Percentiles rank a stretch among this genome's conserved stretches.
phyloP scores from a whole-genome alignment of 305 asterid species.

The Ajuga reptans region DNA sequence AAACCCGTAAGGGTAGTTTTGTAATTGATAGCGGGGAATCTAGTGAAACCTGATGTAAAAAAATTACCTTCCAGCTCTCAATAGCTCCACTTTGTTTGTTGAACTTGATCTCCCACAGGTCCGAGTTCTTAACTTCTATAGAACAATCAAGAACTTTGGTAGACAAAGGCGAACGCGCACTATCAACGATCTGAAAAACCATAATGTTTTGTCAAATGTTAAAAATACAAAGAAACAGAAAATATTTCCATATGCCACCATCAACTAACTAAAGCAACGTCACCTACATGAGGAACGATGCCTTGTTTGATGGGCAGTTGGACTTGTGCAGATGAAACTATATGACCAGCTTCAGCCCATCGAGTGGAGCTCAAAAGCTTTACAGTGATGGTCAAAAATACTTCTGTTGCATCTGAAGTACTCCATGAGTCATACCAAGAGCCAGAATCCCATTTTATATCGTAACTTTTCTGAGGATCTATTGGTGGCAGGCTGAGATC shows the following conservation, averaged over 20 bases:
- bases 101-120: conserved; percentile 71
- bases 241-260: neutral
- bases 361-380: conserved; percentile 52
- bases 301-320: conserved; percentile 51
- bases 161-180: conserved; percentile 28
- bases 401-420: conserved; percentile 54
- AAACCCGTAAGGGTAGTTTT: neutral
- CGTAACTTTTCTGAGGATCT: conserved; percentile 52
- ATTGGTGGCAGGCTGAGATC: conserved; percentile 44
- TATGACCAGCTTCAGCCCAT: conserved; percentile 85
- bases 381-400: conserved; percentile 54
- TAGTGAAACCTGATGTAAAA: neutral
- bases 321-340: conserved; percentile 71
- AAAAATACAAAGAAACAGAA: conserved; percentile 17
- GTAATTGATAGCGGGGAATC: neutral
- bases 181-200: conserved; percentile 41
- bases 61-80: conserved; percentile 80
- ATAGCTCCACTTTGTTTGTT: conserved; percentile 57
- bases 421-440: conserved; percentile 69
- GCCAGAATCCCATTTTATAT: conserved; percentile 54
- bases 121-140: conserved; percentile 46
- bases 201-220: conserved; percentile 13
- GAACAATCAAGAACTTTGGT: conserved; percentile 42
- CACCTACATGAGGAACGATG: conserved; percentile 53
- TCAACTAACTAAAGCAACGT: conserved; percentile 21